phyloP scores from a whole-genome alignment of 257 asterid genomes.

The Solanum corneliomulleri region DNA sequence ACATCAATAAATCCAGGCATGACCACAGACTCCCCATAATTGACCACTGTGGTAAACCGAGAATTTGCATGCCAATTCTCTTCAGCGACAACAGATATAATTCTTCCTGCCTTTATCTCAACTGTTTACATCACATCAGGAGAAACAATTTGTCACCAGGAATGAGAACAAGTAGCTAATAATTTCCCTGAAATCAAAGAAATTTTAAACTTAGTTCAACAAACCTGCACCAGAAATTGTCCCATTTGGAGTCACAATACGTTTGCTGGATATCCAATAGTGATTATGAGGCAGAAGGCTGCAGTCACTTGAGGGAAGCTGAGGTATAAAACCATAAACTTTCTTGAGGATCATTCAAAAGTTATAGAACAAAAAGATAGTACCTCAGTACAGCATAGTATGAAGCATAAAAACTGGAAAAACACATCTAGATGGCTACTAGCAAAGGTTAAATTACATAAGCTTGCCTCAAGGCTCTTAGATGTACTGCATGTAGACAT shows the following conservation, averaged over 20 bases:
- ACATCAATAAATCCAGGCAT: constrained; percentile 94
- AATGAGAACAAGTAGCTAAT: background rate
- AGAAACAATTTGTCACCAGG: background rate
- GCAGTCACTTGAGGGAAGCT: constrained; percentile 52
- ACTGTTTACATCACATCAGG: constrained; percentile 35
- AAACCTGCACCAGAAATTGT: constrained; percentile 81
- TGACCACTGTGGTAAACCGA: constrained; percentile 34
- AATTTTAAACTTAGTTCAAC: background rate
- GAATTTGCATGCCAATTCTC: constrained; percentile 45
- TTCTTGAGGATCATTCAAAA: background rate
- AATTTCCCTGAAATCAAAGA: background rate
- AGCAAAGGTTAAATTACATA: background rate
- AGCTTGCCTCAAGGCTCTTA: background rate
- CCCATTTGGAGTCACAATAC: constrained; percentile 63
- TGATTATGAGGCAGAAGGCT: constrained; percentile 62
- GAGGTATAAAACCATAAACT: constrained; percentile 2
- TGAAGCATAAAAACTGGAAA: background rate
- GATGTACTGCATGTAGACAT: background rate
- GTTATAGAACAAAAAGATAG: background rate
- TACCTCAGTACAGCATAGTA: background rate
- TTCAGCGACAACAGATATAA: constrained; percentile 54
- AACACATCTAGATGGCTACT: background rate
- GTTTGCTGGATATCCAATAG: constrained; percentile 82
- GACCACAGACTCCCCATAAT: constrained; percentile 72
- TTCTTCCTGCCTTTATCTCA: constrained; percentile 69